Evolutionary conservation across 1,284 basidiomycete species (phyloP), one percentile per base, ranked within the genome.

Genomic region (Ganoderma multipileum): DNA sequence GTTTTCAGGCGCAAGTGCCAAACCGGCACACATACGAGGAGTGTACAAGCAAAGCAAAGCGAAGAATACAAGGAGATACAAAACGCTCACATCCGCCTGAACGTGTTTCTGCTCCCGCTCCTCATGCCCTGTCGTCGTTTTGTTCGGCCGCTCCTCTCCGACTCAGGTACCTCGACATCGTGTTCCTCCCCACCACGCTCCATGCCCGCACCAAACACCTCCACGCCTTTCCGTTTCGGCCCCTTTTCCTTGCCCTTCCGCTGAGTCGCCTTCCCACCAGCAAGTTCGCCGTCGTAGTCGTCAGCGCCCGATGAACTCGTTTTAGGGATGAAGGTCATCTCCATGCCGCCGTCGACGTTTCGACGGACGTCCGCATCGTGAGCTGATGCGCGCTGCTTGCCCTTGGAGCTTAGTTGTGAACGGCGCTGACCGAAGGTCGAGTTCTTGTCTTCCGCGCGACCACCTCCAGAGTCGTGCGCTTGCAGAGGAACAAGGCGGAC

Each of bases 81-180:
- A n/a, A 38, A 60, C 18, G 20, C 11, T 60, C 74, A 79, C 71
- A 83, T 71, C 69, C 76, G 77, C 79, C 90, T 84, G 79, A 96
- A 95, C 3, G 88, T 88, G 80, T 96, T 96, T 83, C 90, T 95
- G 79, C 93, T 95, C 60, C 95, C 95, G 77, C 95, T 96, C 67
- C 95, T 83, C 68, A 93, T 87, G 4, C 89, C 89, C 74, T 89
- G 87, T 76, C 95, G 82, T 74, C 93, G 83, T 58, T 91, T 85
- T 33, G 86, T 91, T 77, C 95, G 83, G 20, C 95, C 95, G 71
- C 83, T 86, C 76, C 87, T 81, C 66, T 90, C 89, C 67, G 81
- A 83, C 73, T 92, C 91, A 42, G 78, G 83, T 75, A 89, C 77
- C 68, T 84, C 84, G 23, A 76, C 74, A 52, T 81, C 81, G 12